Base-by-base conservation (phyloP, 371 early-diverging fungal genomes). In the Thermomucor indicae-seudaticae region DNA sequence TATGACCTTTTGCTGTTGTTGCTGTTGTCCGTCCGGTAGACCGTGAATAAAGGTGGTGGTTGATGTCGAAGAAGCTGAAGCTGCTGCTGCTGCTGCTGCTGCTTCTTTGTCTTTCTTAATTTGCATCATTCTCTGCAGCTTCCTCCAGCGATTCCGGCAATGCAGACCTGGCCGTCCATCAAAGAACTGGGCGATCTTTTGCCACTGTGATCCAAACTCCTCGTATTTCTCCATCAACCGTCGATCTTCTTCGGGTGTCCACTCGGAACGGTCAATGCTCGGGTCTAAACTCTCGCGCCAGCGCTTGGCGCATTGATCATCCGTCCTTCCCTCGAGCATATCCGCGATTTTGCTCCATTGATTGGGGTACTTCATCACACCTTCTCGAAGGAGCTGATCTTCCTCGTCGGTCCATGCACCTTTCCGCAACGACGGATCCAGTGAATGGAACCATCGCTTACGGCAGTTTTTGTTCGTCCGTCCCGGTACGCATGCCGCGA, bases 321-420 rank as follows among this genome's bases (percentile, higher is more conserved):
- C 89, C 4, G 88, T 91, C n/a, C 91, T 70, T 6, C 91, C 91
- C 10, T 75, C 77, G 20, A 91, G 75, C 55, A 80, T 75, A 52
- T 88, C 86, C 3, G 91, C 90, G 45, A 91, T 84, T 46, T 83
- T 81, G 51, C 88, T 84, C 91, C 91, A 91, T 67, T 87, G 86
- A 23, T 81, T 75, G 19, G 81, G 82, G 53, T 73, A 80, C 41
- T 76, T 78, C 45, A 71, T 67, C 6, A 89, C 87, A 5, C 86
- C 86, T 54, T 84, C 76, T 28, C 83, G 65, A 35, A 91, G 63
- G 47, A 86, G 42, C 4, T 75, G 73, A 51, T 90, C 90, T 38
- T 91, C 92, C 35, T 88, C 85, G 30, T 73, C 71, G 3, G 89
- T 87, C 92, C 92, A 91, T 5, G 86, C 76, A 4, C 90, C 90